Evolutionary conservation across 2,329 filamentous ascomycete genomes (phyloP).

Genomic region (Blastomyces silverae): DNA sequence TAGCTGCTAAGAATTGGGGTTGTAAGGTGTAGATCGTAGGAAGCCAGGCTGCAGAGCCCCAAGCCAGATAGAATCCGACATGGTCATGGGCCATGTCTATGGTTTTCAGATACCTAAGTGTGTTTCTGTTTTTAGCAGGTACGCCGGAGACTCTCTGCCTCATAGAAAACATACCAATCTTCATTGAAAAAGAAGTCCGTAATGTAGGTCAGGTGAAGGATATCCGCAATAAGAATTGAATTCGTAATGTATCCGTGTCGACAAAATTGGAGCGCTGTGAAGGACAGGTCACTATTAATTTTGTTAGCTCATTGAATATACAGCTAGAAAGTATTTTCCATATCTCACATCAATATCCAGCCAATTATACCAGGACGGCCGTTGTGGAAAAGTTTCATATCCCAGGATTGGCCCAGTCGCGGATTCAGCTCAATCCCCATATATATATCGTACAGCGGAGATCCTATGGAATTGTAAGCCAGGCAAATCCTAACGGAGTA

Average conservation of each 20-base stretch:
- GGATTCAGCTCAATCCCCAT: conserved; percentile 47
- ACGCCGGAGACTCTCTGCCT: neutral
- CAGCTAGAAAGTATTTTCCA: neutral
- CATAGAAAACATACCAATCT: conserved; percentile 33
- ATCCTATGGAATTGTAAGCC: conserved; percentile 22
- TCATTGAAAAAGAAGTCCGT: conserved; percentile 48
- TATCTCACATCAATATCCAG: conserved; percentile 43
- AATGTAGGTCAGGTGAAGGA: conserved; percentile 43
- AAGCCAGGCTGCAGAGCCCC: conserved; percentile 44
- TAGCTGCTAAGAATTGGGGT: conserved; percentile 42
- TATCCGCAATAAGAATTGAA: conserved; percentile 40
- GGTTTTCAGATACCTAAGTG: conserved; percentile 37
- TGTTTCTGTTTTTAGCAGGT: neutral
- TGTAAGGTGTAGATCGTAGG: conserved; percentile 46
- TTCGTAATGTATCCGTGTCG: conserved; percentile 37
- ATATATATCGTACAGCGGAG: conserved; percentile 40
- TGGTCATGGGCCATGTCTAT: conserved; percentile 42
- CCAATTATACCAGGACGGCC: conserved; percentile 45
- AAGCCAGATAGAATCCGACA: conserved; percentile 41
- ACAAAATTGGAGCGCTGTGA: conserved; percentile 40
- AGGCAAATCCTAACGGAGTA: neutral
- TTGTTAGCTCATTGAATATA: neutral
- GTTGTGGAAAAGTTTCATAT: conserved; percentile 46
- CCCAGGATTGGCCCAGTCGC: conserved; percentile 38
- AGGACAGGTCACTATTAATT: conserved; percentile 33